Evolutionary conservation across 805 yeast species (phyloP).

Genomic region (Ogataea saltuana): DNA sequence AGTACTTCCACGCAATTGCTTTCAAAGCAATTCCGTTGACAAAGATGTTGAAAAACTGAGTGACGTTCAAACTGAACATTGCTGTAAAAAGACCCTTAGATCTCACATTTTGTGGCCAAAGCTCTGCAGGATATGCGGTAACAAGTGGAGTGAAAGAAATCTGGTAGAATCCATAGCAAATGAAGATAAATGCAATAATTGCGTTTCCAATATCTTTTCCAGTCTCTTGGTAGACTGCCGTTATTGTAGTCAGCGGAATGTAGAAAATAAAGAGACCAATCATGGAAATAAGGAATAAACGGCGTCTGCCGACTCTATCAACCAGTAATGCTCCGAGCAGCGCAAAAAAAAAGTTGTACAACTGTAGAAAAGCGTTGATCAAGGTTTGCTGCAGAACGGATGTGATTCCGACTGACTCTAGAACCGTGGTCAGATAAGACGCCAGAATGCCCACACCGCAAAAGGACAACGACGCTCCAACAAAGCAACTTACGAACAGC

Average conservation of each 20-base stretch:
- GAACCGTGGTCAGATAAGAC: constrained; percentile 46
- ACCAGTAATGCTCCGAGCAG: constrained; percentile 33
- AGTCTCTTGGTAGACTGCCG: constrained; percentile 36
- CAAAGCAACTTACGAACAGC: constrained; percentile 32
- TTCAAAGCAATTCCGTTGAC: constrained; percentile 39
- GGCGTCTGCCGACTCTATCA: constrained; percentile 39
- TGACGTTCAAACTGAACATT: constrained; percentile 15
- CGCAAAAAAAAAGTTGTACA: constrained; percentile 43
- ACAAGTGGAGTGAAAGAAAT: constrained; percentile 48
- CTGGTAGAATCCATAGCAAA: constrained; percentile 41
- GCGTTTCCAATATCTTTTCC: constrained; percentile 19
- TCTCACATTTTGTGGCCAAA: constrained; percentile 57
- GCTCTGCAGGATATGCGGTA: constrained; percentile 44
- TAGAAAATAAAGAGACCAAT: constrained; percentile 40
- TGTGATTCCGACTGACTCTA: constrained; percentile 54
- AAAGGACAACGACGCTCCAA: constrained; percentile 38
- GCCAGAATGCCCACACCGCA: constrained; percentile 50
- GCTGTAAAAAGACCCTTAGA: constrained; percentile 57
- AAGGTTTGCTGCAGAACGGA: constrained; percentile 44
- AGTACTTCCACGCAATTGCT: constrained; percentile 38
- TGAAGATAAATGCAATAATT: constrained; percentile 21
- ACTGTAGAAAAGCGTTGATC: constrained; percentile 51
- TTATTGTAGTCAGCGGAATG: constrained; percentile 45
- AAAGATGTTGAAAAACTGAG: constrained; percentile 25
- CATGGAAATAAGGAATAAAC: constrained; percentile 37